Evolutionary conservation across 352 stramenopile species (phyloP), one percentile per base, ranked within the genome.

Genomic region (Blastocystis sp.): DNA sequence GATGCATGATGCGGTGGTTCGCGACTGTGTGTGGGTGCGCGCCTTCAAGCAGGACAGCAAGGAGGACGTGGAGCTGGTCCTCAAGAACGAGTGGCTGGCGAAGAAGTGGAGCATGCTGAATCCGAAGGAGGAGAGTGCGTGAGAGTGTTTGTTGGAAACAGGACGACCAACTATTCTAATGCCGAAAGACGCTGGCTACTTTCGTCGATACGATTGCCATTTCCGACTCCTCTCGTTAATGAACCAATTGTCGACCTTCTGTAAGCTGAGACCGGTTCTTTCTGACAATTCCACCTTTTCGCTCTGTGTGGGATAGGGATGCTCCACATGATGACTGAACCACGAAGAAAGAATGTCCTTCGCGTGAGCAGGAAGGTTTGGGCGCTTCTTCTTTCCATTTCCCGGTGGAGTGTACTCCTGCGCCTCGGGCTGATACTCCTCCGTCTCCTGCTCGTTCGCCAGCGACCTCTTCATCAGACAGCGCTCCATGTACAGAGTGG

Each of bases 151-250:
- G 28, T 34, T 34, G 28, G 28, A 34, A 34, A 34, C 28, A 34
- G 28, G 28, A 34, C 28, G 28, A 34, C 28, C 28, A 34, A 34
- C 28, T 34, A 34, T 34, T 34, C 28, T 34, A 34, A 34, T 34
- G 28, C 28, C 28, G 28, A 34, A 34, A 34, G 28, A 34, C 28
- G 28, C 28, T 34, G 28, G 19, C 17, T 66, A 62, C 71, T 64
- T 81, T 81, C 45, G 38, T 5, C 71, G 71, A 66, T 81, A 81
- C 21, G 38, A 45, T 21, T 43, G 40, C 71, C 71, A 81, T 65
- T 81, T 81, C 28, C 71, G 38, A 65, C 71, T 81, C 28, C 71
- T 45, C n/a, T 81, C 71, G n/a, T 81, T 81, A 28, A 81, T 81
- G 0, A 81, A 81, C 71, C 71, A 81, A 60, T 81, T 81, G 28